Base-by-base conservation (phyloP, 306 rosid genomes). In the Rosa rugosa region DNA sequence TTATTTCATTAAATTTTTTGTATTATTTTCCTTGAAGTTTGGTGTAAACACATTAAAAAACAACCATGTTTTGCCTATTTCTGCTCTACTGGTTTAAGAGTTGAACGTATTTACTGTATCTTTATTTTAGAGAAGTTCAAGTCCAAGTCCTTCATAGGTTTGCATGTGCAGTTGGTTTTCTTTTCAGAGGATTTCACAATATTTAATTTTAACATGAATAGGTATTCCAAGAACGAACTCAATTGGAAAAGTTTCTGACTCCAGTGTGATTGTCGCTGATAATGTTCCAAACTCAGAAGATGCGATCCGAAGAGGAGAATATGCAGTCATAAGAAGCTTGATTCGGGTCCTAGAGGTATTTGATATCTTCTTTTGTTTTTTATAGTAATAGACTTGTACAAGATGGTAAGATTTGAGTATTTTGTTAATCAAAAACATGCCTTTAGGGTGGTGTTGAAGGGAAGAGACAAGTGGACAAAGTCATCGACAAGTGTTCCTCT, bases 361-460 rank as follows among this genome's bases (percentile, higher is more conserved):
- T 80, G 82, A 49, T 65, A 56, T 72, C 22, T 57, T 47, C 79
- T 72, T 36, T 53, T 80, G 27, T 73, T 80, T 83, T 57, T 72
- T 72, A 16, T 81, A 5, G 16, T 20, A 3, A 40, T 38, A 17
- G 11, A 41, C 7, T 41, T 14, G 11, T 51, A 11, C 42, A 51
- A 74, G 72, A 68, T 75, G 51, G 23, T 51, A 54, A 56, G 51
- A 44, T 74, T 75, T 80, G 36, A 65, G 64, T 60, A 49, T 79
- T 51, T 72, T 68, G 63, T 53, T 41, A 79, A 71, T 77, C 44
- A 66, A 78, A 47, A 75, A 16, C 83, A 79, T 83, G 75, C 73
- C 80, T 81, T 25, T 82, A 93, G 98, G 98, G 98, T 65, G 97
- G 98, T 72, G 93, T 89, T 83, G 98, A 93, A 80, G 98, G 98